Conservation (phyloP, 805 yeast genomes). For the Teunomyces barrocoloradensis region DNA sequence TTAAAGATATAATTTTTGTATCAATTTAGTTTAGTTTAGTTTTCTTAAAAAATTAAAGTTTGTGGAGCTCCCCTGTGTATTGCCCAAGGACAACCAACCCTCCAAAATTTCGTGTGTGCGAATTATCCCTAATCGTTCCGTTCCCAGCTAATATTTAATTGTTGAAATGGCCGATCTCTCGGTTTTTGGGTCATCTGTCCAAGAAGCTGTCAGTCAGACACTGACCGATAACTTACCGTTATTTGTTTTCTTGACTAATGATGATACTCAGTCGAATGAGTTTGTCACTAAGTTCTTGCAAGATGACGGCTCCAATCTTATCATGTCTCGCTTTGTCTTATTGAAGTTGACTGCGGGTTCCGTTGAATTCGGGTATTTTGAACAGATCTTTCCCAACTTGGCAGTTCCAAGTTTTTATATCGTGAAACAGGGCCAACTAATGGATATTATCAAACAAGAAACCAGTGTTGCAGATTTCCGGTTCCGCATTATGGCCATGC, state of each 20-base stretch:
- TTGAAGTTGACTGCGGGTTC: conserved; percentile 16
- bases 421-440: conserved; percentile 46
- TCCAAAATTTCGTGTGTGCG: background rate
- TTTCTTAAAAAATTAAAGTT: background rate
- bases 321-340: conserved; percentile 12
- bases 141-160: too few species aligned
- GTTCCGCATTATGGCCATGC: conserved; percentile 17
- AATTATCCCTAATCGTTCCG: background rate
- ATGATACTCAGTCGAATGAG: conserved; percentile 10
- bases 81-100: background rate
- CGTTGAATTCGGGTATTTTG: conserved; percentile 33
- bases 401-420: conserved; percentile 56
- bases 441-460: conserved; percentile 41
- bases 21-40: background rate
- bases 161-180: background rate
- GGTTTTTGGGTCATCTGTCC: conserved; percentile 20
- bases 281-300: conserved; percentile 14
- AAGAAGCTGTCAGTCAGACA: conserved; percentile 21
- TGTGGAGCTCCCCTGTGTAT: background rate
- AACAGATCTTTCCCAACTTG: conserved; percentile 53
- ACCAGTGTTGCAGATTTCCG: conserved; percentile 24
- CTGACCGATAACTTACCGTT: conserved; percentile 17
- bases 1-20: background rate
- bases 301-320: background rate
- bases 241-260: conserved; percentile 21